phyloP scores from a whole-genome alignment of 331 rosid species.

The Quercus lobata region DNA sequence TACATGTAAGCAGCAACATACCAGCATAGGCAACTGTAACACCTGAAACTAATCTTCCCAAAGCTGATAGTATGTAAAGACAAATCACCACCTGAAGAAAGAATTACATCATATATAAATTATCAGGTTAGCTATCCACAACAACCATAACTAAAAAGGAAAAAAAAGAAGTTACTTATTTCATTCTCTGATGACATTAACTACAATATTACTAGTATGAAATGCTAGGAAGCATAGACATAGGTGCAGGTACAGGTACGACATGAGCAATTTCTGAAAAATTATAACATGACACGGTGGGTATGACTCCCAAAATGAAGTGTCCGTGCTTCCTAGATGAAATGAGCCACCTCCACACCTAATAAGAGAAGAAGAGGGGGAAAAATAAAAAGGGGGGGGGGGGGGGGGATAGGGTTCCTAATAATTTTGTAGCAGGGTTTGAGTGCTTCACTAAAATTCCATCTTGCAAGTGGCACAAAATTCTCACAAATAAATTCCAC shows the following conservation, averaged over 20 bases:
- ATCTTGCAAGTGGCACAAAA: too few relatives aligned
- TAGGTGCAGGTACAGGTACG: too few relatives aligned
- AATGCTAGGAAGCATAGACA: neutral
- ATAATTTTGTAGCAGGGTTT: too few relatives aligned
- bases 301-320: too few relatives aligned
- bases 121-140: neutral
- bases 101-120: neutral
- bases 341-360: neutral
- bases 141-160: neutral
- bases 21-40: conserved; percentile 86
- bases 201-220: neutral
- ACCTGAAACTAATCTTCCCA: conserved; percentile 81
- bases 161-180: neutral
- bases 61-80: conserved; percentile 66
- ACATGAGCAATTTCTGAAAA: too few relatives aligned
- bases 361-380: too few relatives aligned
- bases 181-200: neutral
- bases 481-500: too few relatives aligned
- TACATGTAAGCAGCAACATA: conserved; percentile 19
- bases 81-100: conserved; percentile 58
- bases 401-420: neutral
- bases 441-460: too few relatives aligned
- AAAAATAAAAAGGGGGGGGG: too few relatives aligned
- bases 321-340: neutral
- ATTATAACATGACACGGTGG: too few relatives aligned